Conservation (phyloP, 768 basidiomycete genomes). For the Coprinopsis sp. region DNA sequence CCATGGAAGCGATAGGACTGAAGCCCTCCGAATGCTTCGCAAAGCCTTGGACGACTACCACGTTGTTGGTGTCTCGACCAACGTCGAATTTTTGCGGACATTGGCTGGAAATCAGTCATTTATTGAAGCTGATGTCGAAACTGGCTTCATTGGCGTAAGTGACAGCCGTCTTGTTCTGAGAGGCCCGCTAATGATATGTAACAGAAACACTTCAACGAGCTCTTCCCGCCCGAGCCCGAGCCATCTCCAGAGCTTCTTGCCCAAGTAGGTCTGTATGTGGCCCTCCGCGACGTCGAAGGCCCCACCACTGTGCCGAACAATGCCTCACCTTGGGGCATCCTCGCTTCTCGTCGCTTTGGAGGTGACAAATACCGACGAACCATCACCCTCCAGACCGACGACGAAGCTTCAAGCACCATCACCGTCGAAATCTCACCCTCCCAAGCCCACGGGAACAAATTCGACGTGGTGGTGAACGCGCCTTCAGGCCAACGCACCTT, state of each 20-base stretch:
- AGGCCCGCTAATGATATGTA: neutral
- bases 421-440: slow-evolving; percentile 36
- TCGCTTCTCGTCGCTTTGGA: slow-evolving; percentile 74
- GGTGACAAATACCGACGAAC: slow-evolving; percentile 63
- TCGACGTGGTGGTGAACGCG: slow-evolving; percentile 46
- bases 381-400: slow-evolving; percentile 59
- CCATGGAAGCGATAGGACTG: slow-evolving; percentile 77
- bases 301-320: slow-evolving; percentile 16
- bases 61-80: slow-evolving; percentile 88
- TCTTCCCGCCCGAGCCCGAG: slow-evolving; percentile 65
- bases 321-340: slow-evolving; percentile 62
- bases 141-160: slow-evolving; percentile 81
- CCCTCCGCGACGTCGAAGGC: slow-evolving; percentile 53
- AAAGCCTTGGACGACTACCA: slow-evolving; percentile 84
- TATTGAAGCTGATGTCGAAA: slow-evolving; percentile 76
- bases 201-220: slow-evolving; percentile 76
- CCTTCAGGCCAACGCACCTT: slow-evolving; percentile 32
- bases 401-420: slow-evolving; percentile 33
- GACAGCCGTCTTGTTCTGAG: neutral
- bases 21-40: slow-evolving; percentile 76
- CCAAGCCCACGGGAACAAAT: slow-evolving; percentile 22
- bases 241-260: slow-evolving; percentile 65
- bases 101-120: slow-evolving; percentile 79
- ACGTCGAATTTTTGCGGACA: slow-evolving; percentile 79
- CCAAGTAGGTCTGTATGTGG: slow-evolving; percentile 74